Conservation (phyloP, 768 basidiomycete species). For the Hericium alpestre region DNA sequence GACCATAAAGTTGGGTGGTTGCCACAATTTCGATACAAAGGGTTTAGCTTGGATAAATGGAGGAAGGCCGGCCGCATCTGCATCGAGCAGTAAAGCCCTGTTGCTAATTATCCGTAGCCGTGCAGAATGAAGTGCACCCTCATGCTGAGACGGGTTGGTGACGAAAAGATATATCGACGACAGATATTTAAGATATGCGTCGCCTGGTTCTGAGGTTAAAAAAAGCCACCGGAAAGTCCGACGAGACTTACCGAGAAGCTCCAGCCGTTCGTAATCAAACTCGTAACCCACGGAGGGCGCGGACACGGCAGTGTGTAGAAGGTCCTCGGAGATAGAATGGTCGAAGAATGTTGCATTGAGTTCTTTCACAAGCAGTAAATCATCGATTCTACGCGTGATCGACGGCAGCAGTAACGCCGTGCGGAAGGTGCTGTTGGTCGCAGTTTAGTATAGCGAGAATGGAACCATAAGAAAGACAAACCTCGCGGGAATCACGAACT, state of each 20-base stretch:
- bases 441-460: not conserved
- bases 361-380: constrained; percentile 66
- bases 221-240: not conserved
- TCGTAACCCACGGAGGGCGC: constrained; percentile 61
- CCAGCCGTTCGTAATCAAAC: constrained; percentile 75
- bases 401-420: constrained; percentile 67
- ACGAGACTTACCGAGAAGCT: constrained; percentile 52
- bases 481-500: constrained; percentile 67
- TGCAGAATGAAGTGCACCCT: constrained; percentile 56
- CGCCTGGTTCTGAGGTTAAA: constrained; percentile 34
- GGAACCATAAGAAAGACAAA: constrained; percentile 17
- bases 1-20: constrained; percentile 35
- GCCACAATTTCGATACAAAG: constrained; percentile 59
- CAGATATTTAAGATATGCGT: constrained; percentile 76
- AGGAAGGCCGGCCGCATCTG: constrained; percentile 51
- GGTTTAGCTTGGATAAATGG: constrained; percentile 64
- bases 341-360: constrained; percentile 61
- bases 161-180: constrained; percentile 68
- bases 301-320: constrained; percentile 57
- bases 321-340: constrained; percentile 47
- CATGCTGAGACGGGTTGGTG: constrained; percentile 49
- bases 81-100: constrained; percentile 45
- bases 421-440: constrained; percentile 43
- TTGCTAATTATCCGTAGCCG: constrained; percentile 72
- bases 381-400: constrained; percentile 60